phyloP scores from a whole-genome alignment of 305 asterid genomes.

The Fraxinus nigra region DNA sequence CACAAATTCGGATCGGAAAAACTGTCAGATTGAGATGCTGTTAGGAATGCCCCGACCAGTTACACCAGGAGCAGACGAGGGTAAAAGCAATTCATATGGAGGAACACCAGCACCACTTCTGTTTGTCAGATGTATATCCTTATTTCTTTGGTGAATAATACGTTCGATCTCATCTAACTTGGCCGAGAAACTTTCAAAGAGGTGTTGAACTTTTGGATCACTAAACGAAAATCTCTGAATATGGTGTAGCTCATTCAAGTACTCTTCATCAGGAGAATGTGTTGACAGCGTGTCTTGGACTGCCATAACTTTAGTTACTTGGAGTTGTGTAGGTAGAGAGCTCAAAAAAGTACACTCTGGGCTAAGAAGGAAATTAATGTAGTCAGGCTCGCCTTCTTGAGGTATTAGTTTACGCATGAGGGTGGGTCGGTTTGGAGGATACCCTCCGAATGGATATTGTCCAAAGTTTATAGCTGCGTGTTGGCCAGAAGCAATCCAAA shows the following conservation, averaged over 20 bases:
- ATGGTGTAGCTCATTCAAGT: slow-evolving; percentile 55
- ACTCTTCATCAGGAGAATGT: slow-evolving; percentile 79
- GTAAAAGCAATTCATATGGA: slow-evolving; percentile 69
- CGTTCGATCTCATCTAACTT: slow-evolving; percentile 57
- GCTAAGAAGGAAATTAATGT: slow-evolving; percentile 48
- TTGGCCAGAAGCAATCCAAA: slow-evolving; percentile 79
- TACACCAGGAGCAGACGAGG: slow-evolving; percentile 68
- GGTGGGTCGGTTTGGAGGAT: slow-evolving; percentile 69
- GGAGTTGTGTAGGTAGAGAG: slow-evolving; percentile 75
- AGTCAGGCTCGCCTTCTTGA: slow-evolving; percentile 39
- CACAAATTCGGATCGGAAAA: not conserved
- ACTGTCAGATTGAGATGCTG: slow-evolving; percentile 62
- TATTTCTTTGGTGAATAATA: slow-evolving; percentile 55
- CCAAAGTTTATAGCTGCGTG: slow-evolving; percentile 86
- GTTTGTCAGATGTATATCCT: slow-evolving; percentile 45
- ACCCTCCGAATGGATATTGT: slow-evolving; percentile 75
- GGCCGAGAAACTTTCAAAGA: slow-evolving; percentile 49
- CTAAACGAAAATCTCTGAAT: slow-evolving; percentile 49
- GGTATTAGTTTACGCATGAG: slow-evolving; percentile 71
- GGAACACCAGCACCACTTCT: slow-evolving; percentile 77
- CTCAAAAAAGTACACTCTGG: slow-evolving; percentile 67
- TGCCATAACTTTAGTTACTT: slow-evolving; percentile 78
- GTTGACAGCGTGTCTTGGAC: slow-evolving; percentile 75
- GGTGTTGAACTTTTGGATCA: slow-evolving; percentile 51
- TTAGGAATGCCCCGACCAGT: slow-evolving; percentile 85